phyloP scores from a whole-genome alignment of 257 asterid genomes.

The Gynochthodes officinalis region DNA sequence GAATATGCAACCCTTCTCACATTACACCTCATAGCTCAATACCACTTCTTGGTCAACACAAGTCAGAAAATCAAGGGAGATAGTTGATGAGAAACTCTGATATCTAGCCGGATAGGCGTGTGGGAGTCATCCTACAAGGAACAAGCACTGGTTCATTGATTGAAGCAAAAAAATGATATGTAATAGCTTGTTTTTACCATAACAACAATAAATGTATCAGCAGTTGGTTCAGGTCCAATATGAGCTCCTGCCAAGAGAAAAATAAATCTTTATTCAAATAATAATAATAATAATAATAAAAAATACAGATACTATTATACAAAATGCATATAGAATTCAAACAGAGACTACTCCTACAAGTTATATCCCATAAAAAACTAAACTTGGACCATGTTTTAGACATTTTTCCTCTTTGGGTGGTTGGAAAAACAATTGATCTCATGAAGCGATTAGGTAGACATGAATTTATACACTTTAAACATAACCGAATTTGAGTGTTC shows the following conservation, averaged over 20 bases:
- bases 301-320: no score
- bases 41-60: slow-evolving; percentile 29
- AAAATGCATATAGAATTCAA: no score
- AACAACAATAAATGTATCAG: no score
- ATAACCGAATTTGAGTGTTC: not conserved
- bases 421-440: no score
- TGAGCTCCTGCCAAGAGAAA: no score
- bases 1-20: slow-evolving; percentile 17
- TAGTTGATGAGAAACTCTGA: not conserved
- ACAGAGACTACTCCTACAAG: not conserved
- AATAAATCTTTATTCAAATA: no score
- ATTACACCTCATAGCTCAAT: slow-evolving; percentile 27
- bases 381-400: not conserved
- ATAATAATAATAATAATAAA: no score
- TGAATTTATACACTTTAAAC: not conserved
- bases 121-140: slow-evolving; percentile 36
- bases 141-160: slow-evolving; percentile 58
- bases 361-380: not conserved
- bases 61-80: slow-evolving; percentile 11
- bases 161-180: no score
- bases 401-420: not conserved
- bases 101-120: slow-evolving; percentile 45
- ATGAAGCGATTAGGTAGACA: no score
- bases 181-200: no score
- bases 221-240: no score